Conservation (phyloP, 2,329 filamentous ascomycete genomes). For the Uncinocarpus reesii region DNA sequence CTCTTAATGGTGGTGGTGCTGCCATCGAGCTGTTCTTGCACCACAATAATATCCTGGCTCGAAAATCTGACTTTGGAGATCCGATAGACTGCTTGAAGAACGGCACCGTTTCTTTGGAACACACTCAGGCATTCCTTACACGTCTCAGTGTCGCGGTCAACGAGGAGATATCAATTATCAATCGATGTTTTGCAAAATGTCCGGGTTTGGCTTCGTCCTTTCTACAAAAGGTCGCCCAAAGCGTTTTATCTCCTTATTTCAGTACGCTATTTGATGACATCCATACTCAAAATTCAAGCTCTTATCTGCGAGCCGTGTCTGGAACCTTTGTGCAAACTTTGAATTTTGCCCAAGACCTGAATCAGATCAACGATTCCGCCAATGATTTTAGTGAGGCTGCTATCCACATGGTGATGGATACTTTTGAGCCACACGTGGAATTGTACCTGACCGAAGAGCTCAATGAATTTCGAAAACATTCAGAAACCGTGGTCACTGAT, state of each 20-base stretch:
- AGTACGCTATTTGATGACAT: conserved; percentile 79
- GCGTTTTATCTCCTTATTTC: conserved; percentile 73
- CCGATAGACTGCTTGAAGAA: conserved; percentile 71
- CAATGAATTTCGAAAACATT: conserved; percentile 67
- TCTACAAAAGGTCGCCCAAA: conserved; percentile 70
- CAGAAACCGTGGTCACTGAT: conserved; percentile 62
- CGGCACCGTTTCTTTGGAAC: conserved; percentile 64
- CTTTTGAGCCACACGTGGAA: conserved; percentile 90
- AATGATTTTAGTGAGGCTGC: conserved; percentile 54
- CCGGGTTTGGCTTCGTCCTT: conserved; percentile 65
- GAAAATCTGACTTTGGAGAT: conserved; percentile 59
- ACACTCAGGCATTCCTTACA: conserved; percentile 72
- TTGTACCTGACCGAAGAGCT: conserved; percentile 86
- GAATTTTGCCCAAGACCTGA: conserved; percentile 62
- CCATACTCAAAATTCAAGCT: conserved; percentile 61
- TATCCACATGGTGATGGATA: conserved; percentile 55
- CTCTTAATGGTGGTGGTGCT: conserved; percentile 67
- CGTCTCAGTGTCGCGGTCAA: conserved; percentile 64
- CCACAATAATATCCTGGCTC: conserved; percentile 73
- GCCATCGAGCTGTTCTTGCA: conserved; percentile 79
- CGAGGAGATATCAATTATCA: conserved; percentile 70
- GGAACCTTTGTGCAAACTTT: conserved; percentile 79
- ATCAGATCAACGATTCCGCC: conserved; percentile 51
- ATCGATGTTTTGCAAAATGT: conserved; percentile 66
- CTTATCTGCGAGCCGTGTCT: conserved; percentile 76